These are phyloP conservation scores for Nothomitra cinnamomea DNA, from an alignment of 2,329 filamentous ascomycete genomes.

Conservation along the genomic window DNA sequence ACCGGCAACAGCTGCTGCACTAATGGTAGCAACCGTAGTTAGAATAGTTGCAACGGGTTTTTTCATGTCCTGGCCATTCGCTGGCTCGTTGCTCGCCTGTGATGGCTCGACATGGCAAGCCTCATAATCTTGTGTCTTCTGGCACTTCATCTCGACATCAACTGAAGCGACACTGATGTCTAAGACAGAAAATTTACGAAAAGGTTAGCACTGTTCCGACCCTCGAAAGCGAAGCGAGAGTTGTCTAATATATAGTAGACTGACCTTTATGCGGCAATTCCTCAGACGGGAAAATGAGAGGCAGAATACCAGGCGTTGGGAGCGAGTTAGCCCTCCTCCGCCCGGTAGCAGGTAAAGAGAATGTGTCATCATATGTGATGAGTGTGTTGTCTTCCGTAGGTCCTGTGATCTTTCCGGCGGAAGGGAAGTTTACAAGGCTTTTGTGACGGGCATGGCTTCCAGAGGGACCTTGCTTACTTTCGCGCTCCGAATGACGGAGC, in stretches of 20 bases:
- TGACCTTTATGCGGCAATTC: not conserved
- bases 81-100: no score
- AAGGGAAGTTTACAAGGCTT: constrained; percentile 25
- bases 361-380: not conserved
- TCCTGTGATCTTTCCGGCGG: constrained; percentile 5
- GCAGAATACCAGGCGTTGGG: not conserved
- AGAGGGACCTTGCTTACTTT: not conserved
- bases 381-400: not conserved
- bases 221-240: not conserved
- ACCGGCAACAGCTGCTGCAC: not conserved
- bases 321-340: not conserved
- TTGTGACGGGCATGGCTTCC: constrained; percentile 16
- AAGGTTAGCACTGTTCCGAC: not conserved
- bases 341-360: not conserved
- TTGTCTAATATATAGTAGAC: not conserved
- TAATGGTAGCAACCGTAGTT: not conserved
- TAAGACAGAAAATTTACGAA: not conserved
- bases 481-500: not conserved
- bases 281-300: not conserved
- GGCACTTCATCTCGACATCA: no score
- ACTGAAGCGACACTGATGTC: no score
- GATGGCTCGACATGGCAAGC: no score
- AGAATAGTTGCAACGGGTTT: not conserved
- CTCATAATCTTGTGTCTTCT: no score
- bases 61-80: not conserved